A percentile compares a stretch with the other conserved stretches of the same genome.
Evolutionary conservation across 441 rosid genomes (phyloP).

Genomic region (Croton laevigatus): DNA sequence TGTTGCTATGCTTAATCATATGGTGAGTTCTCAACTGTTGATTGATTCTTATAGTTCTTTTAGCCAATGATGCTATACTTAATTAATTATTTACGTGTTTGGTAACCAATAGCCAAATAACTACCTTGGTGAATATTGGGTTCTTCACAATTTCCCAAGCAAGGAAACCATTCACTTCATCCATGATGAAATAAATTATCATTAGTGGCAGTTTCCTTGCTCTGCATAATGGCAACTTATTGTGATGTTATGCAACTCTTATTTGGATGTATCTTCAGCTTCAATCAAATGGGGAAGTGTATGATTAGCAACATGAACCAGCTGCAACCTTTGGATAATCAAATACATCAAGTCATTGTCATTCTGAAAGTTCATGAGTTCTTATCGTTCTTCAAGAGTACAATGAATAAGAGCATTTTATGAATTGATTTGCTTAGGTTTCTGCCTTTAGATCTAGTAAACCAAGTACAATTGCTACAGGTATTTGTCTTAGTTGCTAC

Average conservation of each 20-base stretch:
- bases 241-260: neutral
- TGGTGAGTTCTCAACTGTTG: slow-evolving; percentile 15
- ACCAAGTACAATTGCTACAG: neutral
- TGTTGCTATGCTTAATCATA: slow-evolving; percentile 42
- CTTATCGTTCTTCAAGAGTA: neutral
- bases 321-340: neutral
- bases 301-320: neutral
- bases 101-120: neutral
- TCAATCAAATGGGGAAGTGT: neutral
- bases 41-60: neutral
- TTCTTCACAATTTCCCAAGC: neutral
- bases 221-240: neutral
- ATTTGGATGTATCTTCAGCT: neutral
- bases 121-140: neutral
- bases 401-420: neutral
- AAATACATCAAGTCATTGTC: neutral
- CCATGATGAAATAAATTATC: neutral
- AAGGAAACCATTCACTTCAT: neutral
- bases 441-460: neutral
- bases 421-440: neutral
- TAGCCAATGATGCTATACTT: neutral
- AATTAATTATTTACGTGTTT: neutral
- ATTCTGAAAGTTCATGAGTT: neutral
- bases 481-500: neutral
- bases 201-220: neutral